Evolutionary conservation across 345 rosid genomes (phyloP).

Genomic region (Rhizophora mangle): DNA sequence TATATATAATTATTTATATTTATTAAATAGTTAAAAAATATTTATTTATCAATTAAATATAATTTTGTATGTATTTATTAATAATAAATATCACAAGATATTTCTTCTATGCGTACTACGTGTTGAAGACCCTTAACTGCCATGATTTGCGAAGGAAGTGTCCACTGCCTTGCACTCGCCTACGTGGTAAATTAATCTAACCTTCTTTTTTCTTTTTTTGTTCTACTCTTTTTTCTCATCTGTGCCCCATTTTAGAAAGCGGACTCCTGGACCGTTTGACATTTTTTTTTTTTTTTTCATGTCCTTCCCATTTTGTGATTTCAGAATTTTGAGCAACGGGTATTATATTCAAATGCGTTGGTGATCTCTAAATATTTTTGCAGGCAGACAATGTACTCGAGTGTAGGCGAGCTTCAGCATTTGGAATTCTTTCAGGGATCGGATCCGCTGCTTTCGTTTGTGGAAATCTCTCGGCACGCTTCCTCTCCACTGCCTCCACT

Average conservation of each 20-base stretch:
- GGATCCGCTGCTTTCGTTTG: constrained; percentile 74
- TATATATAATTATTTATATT: too few relatives aligned
- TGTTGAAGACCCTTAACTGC: constrained; percentile 63
- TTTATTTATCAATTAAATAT: too few relatives aligned
- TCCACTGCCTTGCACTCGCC: constrained; percentile 78
- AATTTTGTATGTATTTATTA: too few relatives aligned
- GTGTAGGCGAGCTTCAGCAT: constrained; percentile 56
- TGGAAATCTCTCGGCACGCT: constrained; percentile 68
- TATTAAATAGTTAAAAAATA: too few relatives aligned
- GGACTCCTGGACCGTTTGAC: too few relatives aligned
- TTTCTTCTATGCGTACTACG: constrained; percentile 69
- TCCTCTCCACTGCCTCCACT: constrained; percentile 68
- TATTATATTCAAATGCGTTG: neutral
- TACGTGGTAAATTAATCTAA: constrained; percentile 55
- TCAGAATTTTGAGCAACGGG: too few relatives aligned
- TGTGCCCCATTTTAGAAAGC: too few relatives aligned
- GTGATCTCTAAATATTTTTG: neutral
- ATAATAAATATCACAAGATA: constrained; percentile 21
- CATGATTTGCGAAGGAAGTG: constrained; percentile 77
- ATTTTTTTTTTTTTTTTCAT: too few relatives aligned
- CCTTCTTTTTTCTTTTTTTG: neutral
- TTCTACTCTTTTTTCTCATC: too few relatives aligned
- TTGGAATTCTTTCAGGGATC: constrained; percentile 71
- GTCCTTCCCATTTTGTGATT: too few relatives aligned
- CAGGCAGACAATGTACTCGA: constrained; percentile 80